Evolutionary conservation across 176 grass and related monocot species (phyloP), one percentile per base, ranked within the genome.

Genomic region (Lolium perenne): DNA sequence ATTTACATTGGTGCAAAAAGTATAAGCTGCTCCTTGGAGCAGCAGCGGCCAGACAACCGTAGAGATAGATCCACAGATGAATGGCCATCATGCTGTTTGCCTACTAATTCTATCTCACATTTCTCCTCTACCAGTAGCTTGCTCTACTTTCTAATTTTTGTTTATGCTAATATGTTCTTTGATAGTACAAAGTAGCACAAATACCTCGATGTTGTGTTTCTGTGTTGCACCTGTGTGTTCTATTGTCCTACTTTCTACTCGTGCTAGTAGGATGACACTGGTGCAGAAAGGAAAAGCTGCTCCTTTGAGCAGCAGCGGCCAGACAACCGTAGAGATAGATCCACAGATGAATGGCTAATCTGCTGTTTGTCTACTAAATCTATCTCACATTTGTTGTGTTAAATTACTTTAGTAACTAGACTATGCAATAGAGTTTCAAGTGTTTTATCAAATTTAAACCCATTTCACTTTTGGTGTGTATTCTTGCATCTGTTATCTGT

Each of bases 31-130:
- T 84, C 35, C 1, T 81, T 80, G 25, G 81, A 76, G 84, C 80
- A 75, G 90, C 32, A 56, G 62, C 76, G 88, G 92, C 90, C 88
- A 97, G 94, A 94, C 90, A 97, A 94, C 92, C 83, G 88, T 92
- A 59, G 92, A 79, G 86, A 92, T 94, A 89, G 90, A 92, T 97
- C 90, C 88, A 91, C 94, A 92, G 94, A 84, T 87, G 38, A 87
- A 85, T 45, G 88, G 69, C 69, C 54, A 7, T 4, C 70, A 10
- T 71, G 87, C 64, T 83, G 35, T 77, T 94, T 97, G 86, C 77
- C 92, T 94, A 94, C 94, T 97, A 78, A 89, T 83, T 97, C 77
- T 91, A 72, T 94, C 88, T 94, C 80, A 94, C 77, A 97, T 94
- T 93, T 80, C 43, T 76, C 17, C 1, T 56, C 20, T 38, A 26